phyloP scores from a whole-genome alignment of 2,329 filamentous ascomycete genomes.

The Didymella pinodella region DNA sequence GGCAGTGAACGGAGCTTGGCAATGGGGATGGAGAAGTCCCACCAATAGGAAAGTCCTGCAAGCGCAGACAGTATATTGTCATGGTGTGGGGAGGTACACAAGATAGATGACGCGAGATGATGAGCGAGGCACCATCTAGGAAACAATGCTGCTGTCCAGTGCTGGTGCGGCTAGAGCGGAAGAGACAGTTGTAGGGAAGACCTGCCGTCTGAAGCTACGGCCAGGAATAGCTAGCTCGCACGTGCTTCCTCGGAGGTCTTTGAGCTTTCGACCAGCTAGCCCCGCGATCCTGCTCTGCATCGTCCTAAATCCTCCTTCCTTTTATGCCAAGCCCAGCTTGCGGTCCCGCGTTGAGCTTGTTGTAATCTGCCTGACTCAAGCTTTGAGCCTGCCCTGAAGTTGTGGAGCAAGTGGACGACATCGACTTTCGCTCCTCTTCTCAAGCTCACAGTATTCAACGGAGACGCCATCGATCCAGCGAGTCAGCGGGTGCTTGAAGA shows the following conservation, averaged over 20 bases:
- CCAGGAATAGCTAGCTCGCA: conserved; percentile 4
- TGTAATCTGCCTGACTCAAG: not conserved
- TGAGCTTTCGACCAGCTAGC: not conserved
- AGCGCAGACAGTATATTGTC: conserved; percentile 12
- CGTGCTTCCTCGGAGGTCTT: not conserved
- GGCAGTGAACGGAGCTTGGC: conserved; percentile 29
- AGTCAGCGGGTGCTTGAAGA: not conserved
- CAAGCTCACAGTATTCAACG: not conserved
- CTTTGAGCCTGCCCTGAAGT: not conserved
- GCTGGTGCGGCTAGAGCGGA: not conserved
- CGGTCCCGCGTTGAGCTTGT: conserved; percentile 2
- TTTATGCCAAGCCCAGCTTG: not conserved
- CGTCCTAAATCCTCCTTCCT: not conserved
- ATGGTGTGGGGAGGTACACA: not conserved
- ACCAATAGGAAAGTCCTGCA: conserved; percentile 33
- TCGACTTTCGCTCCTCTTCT: not conserved
- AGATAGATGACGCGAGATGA: not conserved
- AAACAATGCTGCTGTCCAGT: not conserved
- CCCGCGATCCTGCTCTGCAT: conserved; percentile 3
- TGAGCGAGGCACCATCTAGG: not conserved
- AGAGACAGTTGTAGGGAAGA: not conserved
- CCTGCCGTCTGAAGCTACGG: conserved; percentile 5
- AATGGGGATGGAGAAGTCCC: conserved; percentile 24
- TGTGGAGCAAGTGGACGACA: not conserved
- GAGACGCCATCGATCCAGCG: not conserved